A percentile compares a stretch with the other conserved stretches of the same genome.
Evolutionary conservation across 2,329 filamentous ascomycete genomes (phyloP).

Genomic region (Xylariaceae sp.): DNA sequence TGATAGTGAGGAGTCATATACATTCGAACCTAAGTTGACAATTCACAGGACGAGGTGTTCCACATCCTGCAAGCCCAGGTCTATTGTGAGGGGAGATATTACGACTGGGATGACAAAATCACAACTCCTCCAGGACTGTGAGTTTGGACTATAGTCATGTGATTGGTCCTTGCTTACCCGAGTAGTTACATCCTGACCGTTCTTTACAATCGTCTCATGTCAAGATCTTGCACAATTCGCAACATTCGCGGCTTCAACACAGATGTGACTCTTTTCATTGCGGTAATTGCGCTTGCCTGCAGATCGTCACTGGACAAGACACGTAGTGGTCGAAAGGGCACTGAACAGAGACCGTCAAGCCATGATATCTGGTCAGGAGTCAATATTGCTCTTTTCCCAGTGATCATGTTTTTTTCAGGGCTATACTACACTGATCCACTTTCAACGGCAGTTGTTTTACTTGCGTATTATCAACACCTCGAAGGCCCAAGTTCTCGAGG

Average conservation of each 20-base stretch:
- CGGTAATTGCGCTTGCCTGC: slow-evolving; percentile 48
- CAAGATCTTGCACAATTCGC: slow-evolving; percentile 37
- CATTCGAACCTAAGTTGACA: not conserved
- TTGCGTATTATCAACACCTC: slow-evolving; percentile 62
- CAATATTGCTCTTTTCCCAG: slow-evolving; percentile 82
- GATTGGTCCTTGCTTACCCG: slow-evolving; percentile 21
- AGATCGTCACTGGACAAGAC: slow-evolving; percentile 43
- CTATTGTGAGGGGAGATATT: slow-evolving; percentile 74
- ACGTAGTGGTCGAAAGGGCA: slow-evolving; percentile 1
- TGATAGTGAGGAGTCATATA: too few species aligned
- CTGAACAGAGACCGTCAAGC: slow-evolving; percentile 31
- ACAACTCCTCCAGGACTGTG: slow-evolving; percentile 90
- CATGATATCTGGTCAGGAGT: slow-evolving; percentile 61
- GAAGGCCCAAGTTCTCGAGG: slow-evolving; percentile 37
- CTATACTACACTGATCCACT: slow-evolving; percentile 93
- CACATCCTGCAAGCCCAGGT: slow-evolving; percentile 88
- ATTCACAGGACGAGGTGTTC: slow-evolving; percentile 74
- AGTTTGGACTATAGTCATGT: slow-evolving; percentile 28
- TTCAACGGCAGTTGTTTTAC: slow-evolving; percentile 72
- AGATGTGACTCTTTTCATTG: slow-evolving; percentile 41
- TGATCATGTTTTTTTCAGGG: slow-evolving; percentile 92
- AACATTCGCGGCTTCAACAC: slow-evolving; percentile 51
- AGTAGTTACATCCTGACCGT: slow-evolving; percentile 40
- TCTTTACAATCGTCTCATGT: slow-evolving; percentile 33
- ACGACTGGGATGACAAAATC: slow-evolving; percentile 92